A percentile compares a stretch with the other conserved stretches of the same genome.
Conservation (phyloP, 2,329 filamentous ascomycete species). For the Aspergillus neoniger region DNA sequence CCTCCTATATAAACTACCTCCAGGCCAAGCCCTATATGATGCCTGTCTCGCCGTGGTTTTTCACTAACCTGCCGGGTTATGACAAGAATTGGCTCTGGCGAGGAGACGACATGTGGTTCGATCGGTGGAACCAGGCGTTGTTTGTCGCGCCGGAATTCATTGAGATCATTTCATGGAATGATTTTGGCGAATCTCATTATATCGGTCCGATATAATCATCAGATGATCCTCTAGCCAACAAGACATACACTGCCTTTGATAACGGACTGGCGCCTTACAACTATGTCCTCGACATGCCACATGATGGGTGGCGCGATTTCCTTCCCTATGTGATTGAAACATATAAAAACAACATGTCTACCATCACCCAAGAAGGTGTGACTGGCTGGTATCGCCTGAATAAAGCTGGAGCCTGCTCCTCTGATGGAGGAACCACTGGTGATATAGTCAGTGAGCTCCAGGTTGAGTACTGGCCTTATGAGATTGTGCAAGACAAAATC, state of each 20-base stretch:
- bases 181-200: slow-evolving; percentile 63
- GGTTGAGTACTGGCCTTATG: slow-evolving; percentile 21
- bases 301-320: slow-evolving; percentile 32
- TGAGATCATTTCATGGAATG: slow-evolving; percentile 62
- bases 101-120: slow-evolving; percentile 61
- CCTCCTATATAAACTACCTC: slow-evolving; percentile 41
- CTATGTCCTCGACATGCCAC: slow-evolving; percentile 29
- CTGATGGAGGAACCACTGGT: slow-evolving; percentile 16
- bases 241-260: slow-evolving; percentile 40
- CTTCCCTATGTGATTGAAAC: slow-evolving; percentile 38
- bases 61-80: slow-evolving; percentile 58
- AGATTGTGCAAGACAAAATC: slow-evolving; percentile 19
- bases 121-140: slow-evolving; percentile 59
- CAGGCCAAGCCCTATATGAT: slow-evolving; percentile 51
- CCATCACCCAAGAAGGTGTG: slow-evolving; percentile 25
- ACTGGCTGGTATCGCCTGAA: slow-evolving; percentile 30
- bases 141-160: slow-evolving; percentile 54
- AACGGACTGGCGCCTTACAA: slow-evolving; percentile 41
- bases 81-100: slow-evolving; percentile 65
- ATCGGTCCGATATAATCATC: slow-evolving; percentile 44
- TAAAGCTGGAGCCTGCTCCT: slow-evolving; percentile 6
- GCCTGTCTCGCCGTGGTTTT: slow-evolving; percentile 59
- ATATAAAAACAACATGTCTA: slow-evolving; percentile 32
- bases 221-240: background rate
- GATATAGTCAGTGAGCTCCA: slow-evolving; percentile 29